Evolutionary conservation across 163 green algal genomes (phyloP).

Genomic region (Chloromonas sp.): DNA sequence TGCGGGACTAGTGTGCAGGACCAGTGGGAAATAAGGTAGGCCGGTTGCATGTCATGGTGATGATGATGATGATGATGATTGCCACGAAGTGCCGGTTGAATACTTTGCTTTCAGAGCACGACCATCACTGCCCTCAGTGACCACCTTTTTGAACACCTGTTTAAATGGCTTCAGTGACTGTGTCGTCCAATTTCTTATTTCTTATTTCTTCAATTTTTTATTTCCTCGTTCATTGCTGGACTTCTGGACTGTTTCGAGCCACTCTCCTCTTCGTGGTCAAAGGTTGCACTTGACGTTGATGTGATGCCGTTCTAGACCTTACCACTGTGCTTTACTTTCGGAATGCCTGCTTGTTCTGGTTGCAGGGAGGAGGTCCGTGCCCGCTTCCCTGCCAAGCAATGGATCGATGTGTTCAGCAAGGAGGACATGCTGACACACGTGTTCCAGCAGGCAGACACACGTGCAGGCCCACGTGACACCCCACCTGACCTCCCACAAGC

Average conservation of each 20-base stretch:
- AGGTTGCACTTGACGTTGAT: too few species aligned
- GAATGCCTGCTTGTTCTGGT: too few species aligned
- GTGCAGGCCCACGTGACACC: not conserved
- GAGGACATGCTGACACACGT: conserved; percentile 72
- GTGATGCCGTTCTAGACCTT: too few species aligned
- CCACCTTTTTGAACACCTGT: not conserved
- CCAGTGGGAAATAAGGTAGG: conserved; percentile 68
- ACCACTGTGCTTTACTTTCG: too few species aligned
- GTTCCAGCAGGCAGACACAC: conserved; percentile 31
- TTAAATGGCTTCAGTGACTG: not conserved
- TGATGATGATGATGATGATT: too few species aligned
- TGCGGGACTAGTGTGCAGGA: conserved; percentile 80
- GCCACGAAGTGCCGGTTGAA: too few species aligned
- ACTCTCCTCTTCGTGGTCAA: too few species aligned
- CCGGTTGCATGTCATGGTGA: too few species aligned
- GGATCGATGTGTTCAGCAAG: conserved; percentile 94
- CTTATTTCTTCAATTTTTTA: too few species aligned
- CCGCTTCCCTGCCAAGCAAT: conserved; percentile 73
- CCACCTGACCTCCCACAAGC: not conserved
- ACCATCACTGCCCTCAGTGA: not conserved
- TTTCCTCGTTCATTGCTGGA: too few species aligned
- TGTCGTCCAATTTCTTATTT: not conserved
- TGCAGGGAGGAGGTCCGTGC: conserved; percentile 45
- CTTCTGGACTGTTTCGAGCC: too few species aligned
- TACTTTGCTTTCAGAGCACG: not conserved